Conservation (phyloP, 768 basidiomycete species). For the Tephrocybe sp. region DNA sequence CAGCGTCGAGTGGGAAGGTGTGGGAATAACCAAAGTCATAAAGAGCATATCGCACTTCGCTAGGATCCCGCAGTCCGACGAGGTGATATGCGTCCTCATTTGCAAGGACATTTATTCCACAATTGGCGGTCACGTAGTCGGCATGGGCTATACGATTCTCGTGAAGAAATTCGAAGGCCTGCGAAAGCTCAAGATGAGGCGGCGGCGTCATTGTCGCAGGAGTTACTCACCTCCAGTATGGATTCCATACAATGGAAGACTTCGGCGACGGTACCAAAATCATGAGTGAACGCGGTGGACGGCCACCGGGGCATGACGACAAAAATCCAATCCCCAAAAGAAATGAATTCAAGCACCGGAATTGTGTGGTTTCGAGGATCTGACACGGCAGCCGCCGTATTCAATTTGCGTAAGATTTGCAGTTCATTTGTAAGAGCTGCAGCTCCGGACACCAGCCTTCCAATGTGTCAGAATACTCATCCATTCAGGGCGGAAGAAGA, state of each 20-base stretch:
- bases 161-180: slow-evolving; percentile 14
- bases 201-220: background rate
- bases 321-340: too few relatives aligned
- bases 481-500: too few relatives aligned
- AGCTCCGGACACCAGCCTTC: too few relatives aligned
- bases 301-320: too few relatives aligned
- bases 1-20: background rate
- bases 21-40: background rate
- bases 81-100: background rate
- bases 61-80: background rate
- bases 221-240: background rate
- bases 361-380: too few relatives aligned
- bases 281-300: background rate
- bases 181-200: background rate
- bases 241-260: too few relatives aligned
- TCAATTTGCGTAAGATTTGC: too few relatives aligned
- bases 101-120: slow-evolving; percentile 12
- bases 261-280: too few relatives aligned
- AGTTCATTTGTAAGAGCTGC: too few relatives aligned
- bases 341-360: too few relatives aligned
- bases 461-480: too few relatives aligned
- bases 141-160: slow-evolving; percentile 16
- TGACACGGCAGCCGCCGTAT: too few relatives aligned
- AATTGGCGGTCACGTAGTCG: slow-evolving; percentile 15
- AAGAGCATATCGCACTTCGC: background rate